Percentiles rank a stretch among this genome's conserved stretches.
Conservation (phyloP, 2,329 filamentous ascomycete species). For the Sporothrix globosa region DNA sequence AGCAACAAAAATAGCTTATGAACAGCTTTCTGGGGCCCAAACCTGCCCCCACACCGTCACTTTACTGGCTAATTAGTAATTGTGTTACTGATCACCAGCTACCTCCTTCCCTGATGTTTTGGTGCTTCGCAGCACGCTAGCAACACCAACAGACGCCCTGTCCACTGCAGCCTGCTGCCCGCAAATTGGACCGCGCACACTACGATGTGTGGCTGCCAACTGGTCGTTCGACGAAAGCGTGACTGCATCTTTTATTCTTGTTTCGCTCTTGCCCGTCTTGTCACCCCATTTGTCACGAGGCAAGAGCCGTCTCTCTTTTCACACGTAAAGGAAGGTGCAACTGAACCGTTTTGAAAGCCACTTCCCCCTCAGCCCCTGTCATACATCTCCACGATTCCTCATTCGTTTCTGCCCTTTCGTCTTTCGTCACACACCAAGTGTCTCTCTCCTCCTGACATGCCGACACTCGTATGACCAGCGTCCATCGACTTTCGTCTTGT, state of each 20-base stretch:
- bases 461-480: too few relatives aligned
- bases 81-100: conserved; percentile 6
- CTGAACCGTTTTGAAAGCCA: background rate
- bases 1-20: background rate
- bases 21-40: background rate
- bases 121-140: too few relatives aligned
- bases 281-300: conserved; percentile 7
- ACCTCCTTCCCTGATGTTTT: conserved; percentile 22
- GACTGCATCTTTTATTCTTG: conserved; percentile 4
- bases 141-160: background rate
- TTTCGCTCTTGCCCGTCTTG: background rate
- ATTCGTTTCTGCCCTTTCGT: conserved; percentile 11
- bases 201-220: background rate
- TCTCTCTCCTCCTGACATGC: background rate
- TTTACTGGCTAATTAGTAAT: background rate
- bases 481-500: background rate
- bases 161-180: background rate
- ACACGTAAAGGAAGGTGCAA: conserved; percentile 18
- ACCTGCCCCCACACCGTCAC: background rate
- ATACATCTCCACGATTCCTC: background rate
- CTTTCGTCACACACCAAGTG: background rate
- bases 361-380: background rate
- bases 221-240: conserved; percentile 18
- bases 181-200: background rate
- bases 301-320: background rate